Conservation (phyloP, 2,329 filamentous ascomycete genomes). For the Paecilomyces fulvus region DNA sequence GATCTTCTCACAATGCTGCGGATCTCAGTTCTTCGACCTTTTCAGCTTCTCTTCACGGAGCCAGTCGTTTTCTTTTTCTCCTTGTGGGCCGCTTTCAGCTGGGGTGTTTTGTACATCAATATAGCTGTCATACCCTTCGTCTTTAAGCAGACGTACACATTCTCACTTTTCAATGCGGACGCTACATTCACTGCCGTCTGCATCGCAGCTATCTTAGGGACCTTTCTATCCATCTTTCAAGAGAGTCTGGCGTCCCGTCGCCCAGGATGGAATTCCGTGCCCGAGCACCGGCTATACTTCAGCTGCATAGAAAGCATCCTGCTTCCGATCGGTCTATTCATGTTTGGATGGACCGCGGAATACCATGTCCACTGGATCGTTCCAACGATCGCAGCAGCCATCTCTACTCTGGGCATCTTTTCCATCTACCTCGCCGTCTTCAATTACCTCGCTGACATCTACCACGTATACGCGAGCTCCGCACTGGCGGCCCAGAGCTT, state of each 20-base stretch:
- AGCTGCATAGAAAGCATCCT: neutral
- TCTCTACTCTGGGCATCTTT: conserved; percentile 71
- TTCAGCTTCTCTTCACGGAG: neutral
- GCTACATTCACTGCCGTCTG: conserved; percentile 54
- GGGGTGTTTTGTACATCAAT: conserved; percentile 80
- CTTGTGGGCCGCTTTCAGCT: conserved; percentile 81
- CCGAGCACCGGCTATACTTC: neutral
- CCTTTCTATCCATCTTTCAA: neutral
- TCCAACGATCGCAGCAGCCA: neutral
- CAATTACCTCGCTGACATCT: conserved; percentile 86
- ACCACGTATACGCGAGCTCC: conserved; percentile 75
- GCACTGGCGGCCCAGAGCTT: neutral
- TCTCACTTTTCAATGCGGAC: conserved; percentile 58
- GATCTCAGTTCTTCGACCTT: neutral
- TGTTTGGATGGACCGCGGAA: neutral
- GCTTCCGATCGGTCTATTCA: neutral
- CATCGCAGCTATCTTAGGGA: neutral
- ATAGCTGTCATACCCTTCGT: conserved; percentile 74
- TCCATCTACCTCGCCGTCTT: conserved; percentile 81
- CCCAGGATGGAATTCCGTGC: neutral
- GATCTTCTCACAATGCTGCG: neutral
- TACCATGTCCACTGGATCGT: neutral
- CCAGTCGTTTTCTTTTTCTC: conserved; percentile 66
- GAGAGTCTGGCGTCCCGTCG: neutral
- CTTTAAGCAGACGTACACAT: conserved; percentile 59